Evolutionary conservation across 1,139 yeast genomes (phyloP).

Genomic region (Dujonia santamariae): DNA sequence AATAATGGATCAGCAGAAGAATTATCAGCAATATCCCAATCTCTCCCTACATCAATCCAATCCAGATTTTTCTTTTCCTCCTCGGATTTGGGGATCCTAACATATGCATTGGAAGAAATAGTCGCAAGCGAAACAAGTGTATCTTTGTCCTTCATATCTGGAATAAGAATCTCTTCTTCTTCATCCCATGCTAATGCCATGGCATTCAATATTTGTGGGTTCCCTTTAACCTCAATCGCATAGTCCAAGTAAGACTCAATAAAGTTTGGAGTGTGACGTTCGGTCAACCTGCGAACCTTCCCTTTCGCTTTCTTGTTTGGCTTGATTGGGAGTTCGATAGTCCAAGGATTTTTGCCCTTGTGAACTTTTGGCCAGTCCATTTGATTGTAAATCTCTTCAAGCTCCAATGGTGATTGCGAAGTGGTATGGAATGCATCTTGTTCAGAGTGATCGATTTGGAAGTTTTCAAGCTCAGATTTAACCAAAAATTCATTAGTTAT

Average conservation of each 20-base stretch:
- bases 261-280: slow-evolving; percentile 59
- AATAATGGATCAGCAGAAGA: slow-evolving; percentile 37
- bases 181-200: slow-evolving; percentile 56
- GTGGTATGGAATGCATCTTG: slow-evolving; percentile 6
- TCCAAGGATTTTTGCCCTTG: slow-evolving; percentile 42
- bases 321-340: slow-evolving; percentile 28
- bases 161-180: slow-evolving; percentile 50
- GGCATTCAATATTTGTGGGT: slow-evolving; percentile 37
- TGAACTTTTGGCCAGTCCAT: slow-evolving; percentile 41
- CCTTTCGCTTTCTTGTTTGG: slow-evolving; percentile 13
- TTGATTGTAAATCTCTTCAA: slow-evolving; percentile 25
- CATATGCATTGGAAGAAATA: slow-evolving; percentile 92
- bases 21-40: slow-evolving; percentile 45
- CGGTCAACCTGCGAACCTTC: slow-evolving; percentile 46
- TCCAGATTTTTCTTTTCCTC: slow-evolving; percentile 50
- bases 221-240: slow-evolving; percentile 46
- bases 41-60: slow-evolving; percentile 79
- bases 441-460: slow-evolving; percentile 4
- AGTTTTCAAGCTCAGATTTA: slow-evolving; percentile 14
- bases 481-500: slow-evolving; percentile 37
- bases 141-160: slow-evolving; percentile 70
- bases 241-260: slow-evolving; percentile 64
- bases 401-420: slow-evolving; percentile 7
- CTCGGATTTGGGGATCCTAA: slow-evolving; percentile 68
- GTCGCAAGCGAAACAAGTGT: slow-evolving; percentile 76